A percentile compares a stretch with the other conserved stretches of the same genome.
Conservation (phyloP, 2,329 filamentous ascomycete genomes). For the Helminthosporium solani region DNA sequence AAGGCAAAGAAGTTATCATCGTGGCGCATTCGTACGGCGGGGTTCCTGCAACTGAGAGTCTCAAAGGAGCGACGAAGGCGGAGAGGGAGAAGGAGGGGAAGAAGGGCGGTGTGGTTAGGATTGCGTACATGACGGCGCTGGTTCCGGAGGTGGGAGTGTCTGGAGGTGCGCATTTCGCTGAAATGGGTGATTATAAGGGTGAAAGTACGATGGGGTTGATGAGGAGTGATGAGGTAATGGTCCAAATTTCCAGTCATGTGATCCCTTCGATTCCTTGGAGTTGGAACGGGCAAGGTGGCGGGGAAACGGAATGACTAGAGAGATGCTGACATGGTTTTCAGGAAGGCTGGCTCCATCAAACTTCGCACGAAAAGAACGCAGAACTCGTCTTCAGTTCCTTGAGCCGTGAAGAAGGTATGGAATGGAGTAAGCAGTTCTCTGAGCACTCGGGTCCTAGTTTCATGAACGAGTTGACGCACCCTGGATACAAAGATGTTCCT, state of each 20-base stretch:
- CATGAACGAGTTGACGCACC: slow-evolving; percentile 36
- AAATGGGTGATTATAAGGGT: too few relatives aligned
- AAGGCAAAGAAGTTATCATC: slow-evolving; percentile 41
- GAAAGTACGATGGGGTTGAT: slow-evolving; percentile 1
- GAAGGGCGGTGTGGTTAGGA: slow-evolving; percentile 31
- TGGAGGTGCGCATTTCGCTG: too few relatives aligned
- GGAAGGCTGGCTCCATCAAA: slow-evolving; percentile 12
- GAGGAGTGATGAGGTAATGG: slow-evolving; percentile 15
- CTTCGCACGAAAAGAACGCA: slow-evolving; percentile 7
- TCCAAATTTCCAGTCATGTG: too few relatives aligned
- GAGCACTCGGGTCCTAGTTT: slow-evolving; percentile 43
- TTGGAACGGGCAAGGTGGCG: too few relatives aligned
- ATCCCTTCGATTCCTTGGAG: too few relatives aligned
- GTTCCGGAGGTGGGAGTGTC: slow-evolving; percentile 18
- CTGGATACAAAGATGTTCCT: slow-evolving; percentile 45
- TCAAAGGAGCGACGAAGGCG: slow-evolving; percentile 29
- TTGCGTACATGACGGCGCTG: slow-evolving; percentile 22
- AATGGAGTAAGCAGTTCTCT: slow-evolving; percentile 16
- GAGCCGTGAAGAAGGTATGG: slow-evolving; percentile 12
- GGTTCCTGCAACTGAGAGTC: slow-evolving; percentile 27
- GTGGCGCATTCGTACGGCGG: slow-evolving; percentile 44
- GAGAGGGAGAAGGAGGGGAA: slow-evolving; percentile 29
- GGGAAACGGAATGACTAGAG: too few relatives aligned
- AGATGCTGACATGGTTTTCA: not conserved
- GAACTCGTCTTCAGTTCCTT: slow-evolving; percentile 19